Conservation (phyloP, 257 asterid genomes). For the Salvia rosmarinus region DNA sequence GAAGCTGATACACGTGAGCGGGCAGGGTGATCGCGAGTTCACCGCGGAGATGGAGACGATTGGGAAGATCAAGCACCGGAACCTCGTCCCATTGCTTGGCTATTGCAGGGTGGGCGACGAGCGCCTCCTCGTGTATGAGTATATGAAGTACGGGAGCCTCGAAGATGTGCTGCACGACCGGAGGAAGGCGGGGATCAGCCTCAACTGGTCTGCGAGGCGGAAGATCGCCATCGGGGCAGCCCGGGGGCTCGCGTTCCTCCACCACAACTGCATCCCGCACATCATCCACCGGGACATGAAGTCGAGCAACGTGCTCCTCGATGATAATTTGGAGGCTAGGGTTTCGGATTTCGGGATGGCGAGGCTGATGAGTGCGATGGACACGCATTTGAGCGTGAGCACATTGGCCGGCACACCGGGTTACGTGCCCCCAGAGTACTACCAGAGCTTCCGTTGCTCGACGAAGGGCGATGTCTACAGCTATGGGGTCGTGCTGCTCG, state of each 20-base stretch:
- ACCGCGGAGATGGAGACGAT: constrained; percentile 97
- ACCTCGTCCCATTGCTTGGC: constrained; percentile 84
- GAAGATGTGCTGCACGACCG: constrained; percentile 82
- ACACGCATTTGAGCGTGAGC: constrained; percentile 91
- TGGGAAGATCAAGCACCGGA: constrained; percentile 85
- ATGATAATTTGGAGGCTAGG: constrained; percentile 79
- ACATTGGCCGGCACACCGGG: constrained; percentile 97
- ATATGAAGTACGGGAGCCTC: constrained; percentile 87
- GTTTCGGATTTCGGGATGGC: constrained; percentile 99
- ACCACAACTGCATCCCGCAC: constrained; percentile 87
- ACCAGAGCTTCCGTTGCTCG: constrained; percentile 87
- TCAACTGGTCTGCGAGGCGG: constrained; percentile 76
- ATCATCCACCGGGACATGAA: constrained; percentile 95
- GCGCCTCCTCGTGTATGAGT: constrained; percentile 88
- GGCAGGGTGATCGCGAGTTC: constrained; percentile 93
- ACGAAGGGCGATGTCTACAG: constrained; percentile 93
- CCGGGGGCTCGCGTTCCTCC: constrained; percentile 88
- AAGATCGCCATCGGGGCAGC: constrained; percentile 87
- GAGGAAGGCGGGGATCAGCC: constrained; percentile 63
- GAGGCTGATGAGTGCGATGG: constrained; percentile 78
- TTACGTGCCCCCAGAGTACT: constrained; percentile 94
- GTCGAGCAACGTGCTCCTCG: constrained; percentile 89
- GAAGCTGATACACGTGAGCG: constrained; percentile 79
- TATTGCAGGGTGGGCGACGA: constrained; percentile 90
- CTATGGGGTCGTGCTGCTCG: constrained; percentile 87